These are phyloP conservation scores for Russula earlei DNA, from an alignment of 768 basidiomycete genomes.

Conservation along the genomic window DNA sequence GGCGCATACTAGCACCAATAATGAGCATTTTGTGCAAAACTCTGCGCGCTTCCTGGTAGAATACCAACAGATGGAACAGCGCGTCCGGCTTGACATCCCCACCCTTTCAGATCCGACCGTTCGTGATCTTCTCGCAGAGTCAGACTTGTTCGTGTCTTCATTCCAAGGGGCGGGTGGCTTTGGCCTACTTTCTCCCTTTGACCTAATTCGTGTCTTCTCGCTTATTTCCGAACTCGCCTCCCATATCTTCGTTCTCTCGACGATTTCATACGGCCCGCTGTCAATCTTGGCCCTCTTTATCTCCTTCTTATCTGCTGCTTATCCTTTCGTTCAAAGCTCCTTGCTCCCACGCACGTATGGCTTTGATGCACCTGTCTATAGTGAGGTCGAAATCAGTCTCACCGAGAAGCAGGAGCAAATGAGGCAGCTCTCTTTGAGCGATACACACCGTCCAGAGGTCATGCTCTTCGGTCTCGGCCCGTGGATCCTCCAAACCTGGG, in stretches of 20 bases:
- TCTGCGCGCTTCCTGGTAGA: conserved; percentile 70
- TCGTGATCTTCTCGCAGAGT: conserved; percentile 76
- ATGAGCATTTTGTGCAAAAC: conserved; percentile 64
- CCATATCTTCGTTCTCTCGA: conserved; percentile 57
- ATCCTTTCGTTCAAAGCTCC: conserved; percentile 55
- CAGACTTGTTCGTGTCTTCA: conserved; percentile 76
- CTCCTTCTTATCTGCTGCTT: conserved; percentile 48
- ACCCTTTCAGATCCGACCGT: conserved; percentile 64
- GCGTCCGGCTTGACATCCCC: conserved; percentile 68
- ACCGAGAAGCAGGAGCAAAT: conserved; percentile 67
- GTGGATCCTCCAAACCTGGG: conserved; percentile 79
- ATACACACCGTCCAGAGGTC: conserved; percentile 70
- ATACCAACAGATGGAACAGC: conserved; percentile 68
- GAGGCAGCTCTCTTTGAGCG: conserved; percentile 66
- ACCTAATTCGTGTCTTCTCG: conserved; percentile 65
- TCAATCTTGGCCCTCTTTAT: conserved; percentile 50
- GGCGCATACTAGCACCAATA: conserved; percentile 41
- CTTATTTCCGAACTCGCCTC: conserved; percentile 63
- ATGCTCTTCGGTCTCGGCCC: conserved; percentile 74
- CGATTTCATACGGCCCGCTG: conserved; percentile 45
- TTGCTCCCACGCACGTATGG: conserved; percentile 37
- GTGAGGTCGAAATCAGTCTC: conserved; percentile 49
- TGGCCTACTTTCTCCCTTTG: conserved; percentile 71
- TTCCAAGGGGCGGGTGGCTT: conserved; percentile 67
- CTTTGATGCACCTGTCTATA: conserved; percentile 38